Evolutionary conservation across 345 rosid genomes (phyloP), one percentile per base, ranked within the genome.

Genomic region (Salix brachista): DNA sequence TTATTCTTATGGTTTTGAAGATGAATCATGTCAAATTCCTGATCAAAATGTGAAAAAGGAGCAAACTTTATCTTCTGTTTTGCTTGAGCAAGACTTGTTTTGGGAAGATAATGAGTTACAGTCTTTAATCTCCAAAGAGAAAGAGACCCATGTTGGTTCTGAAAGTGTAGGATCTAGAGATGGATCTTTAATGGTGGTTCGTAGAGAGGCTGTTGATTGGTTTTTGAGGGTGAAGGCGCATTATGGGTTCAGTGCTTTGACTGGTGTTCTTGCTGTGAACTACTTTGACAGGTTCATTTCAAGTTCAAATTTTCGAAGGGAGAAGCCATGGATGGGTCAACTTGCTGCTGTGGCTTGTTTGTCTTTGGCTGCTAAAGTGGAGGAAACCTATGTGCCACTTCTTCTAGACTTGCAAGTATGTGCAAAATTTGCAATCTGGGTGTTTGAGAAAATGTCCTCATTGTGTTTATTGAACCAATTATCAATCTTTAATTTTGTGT

Each of bases 261-360:
- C 95, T 62, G 75, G 83, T 73, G 82, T 89, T 73, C 90, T 93
- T 79, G 97, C 99, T 77, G 89, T 93, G 67, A 91, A 91, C 78
- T 94, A 91, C 87, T 93, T 94, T 44, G 99, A 94, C 85, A 91
- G 95, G 83, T 94, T 92, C 83, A 66, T 85, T 67, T 82, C 88
- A 37, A 88, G 91, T 81, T 28, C 77, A 3, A 85, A 70, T 72
- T 82, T 92, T 82, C 91, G 83, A 65, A 80, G 80, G 10, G 94
- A 91, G 70, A 94, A 89, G 87, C 97, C 97, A 19, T 94, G 99
- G 99, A 90, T 93, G 95, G 85, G 88, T 73, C 97, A 94, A 69
- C 94, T 94, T 77, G 87, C 86, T 62, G 96, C 94, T 61, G 97
- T 94, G 28, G 90, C 97, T 82, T 94, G 93, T 80, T 77, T 93